Evolutionary conservation across 129 eudicot genomes (phyloP), one percentile per base, ranked within the genome.

Genomic region (Dittrichia graveolens): DNA sequence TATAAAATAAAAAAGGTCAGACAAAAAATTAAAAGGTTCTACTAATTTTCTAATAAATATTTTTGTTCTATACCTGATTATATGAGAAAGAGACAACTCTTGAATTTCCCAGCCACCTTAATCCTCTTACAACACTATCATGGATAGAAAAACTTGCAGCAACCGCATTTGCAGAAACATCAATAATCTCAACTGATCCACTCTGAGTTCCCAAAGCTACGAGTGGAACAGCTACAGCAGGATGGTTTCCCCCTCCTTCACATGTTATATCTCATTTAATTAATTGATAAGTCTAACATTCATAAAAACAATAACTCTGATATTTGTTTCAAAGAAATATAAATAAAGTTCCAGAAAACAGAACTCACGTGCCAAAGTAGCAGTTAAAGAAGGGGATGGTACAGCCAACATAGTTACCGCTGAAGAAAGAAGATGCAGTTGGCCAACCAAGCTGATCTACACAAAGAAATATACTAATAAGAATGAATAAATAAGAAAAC

Each of bases 91-190:
- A 94, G 35, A 94, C 97, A 15, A 94, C 77, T 75, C 93, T 85
- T 62, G 99, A 86, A 88, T 94, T 94, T 53, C 99, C 99, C 38
- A 94, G 85, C 99, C 99, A 94, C 44, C 99, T 85, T 85, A 94
- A 84, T 71, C 99, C 99, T 87, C 99, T 81, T 15, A 94, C 95
- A 59, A 87, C 84, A 75, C 83, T 79, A 72, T 82, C 88, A 83
- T 94, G 99, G 70, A 86, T 88, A 77, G 91, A 78, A 73, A 90
- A 94, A 83, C 96, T 88, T 31, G 97, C 91, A 57, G 97, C 89
- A 83, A 94, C 88, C 71, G 99, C 89, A 64, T 90, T 94, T 14
- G 99, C 96, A 78, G 96, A 83, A 82, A 94, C 84, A 81, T 94
- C 99, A 78, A 94, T 50, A 58, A 94, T 75, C 61, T 94, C 99